phyloP scores from a whole-genome alignment of 139 green algal species.

The Chlamydomonas schloesseri region DNA sequence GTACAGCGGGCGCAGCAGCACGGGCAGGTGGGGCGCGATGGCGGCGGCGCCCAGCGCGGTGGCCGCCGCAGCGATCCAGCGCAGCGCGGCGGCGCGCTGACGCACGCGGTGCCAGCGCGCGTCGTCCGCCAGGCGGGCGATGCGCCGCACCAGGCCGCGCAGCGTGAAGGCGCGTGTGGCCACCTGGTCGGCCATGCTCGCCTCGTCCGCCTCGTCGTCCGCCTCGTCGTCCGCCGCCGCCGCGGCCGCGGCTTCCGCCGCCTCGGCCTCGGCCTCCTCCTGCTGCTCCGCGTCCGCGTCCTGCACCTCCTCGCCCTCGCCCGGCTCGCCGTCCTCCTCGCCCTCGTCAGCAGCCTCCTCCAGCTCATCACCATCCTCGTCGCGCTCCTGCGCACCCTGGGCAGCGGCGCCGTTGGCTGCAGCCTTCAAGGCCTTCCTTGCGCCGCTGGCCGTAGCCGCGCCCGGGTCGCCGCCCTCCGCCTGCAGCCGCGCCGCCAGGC shows the following conservation, averaged over 20 bases:
- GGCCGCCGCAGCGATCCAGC: constrained; percentile 81
- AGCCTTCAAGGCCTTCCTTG: too few species aligned
- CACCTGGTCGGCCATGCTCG: constrained; percentile 24
- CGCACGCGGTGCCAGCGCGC: constrained; percentile 48
- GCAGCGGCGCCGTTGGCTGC: not conserved
- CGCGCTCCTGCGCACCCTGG: not conserved
- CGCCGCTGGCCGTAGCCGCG: not conserved
- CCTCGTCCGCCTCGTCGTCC: constrained; percentile 14
- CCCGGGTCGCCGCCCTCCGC: not conserved
- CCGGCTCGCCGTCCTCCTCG: constrained; percentile 19
- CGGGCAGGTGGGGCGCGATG: constrained; percentile 72
- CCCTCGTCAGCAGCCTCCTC: constrained; percentile 4
- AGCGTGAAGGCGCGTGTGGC: constrained; percentile 66
- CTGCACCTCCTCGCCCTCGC: constrained; percentile 38
- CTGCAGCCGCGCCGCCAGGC: constrained; percentile 59
- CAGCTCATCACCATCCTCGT: constrained; percentile 1
- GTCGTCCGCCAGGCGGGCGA: constrained; percentile 80
- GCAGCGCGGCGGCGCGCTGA: constrained; percentile 78
- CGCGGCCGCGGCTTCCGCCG: not conserved
- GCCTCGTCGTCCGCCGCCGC: constrained; percentile 48
- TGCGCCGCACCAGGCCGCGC: constrained; percentile 73
- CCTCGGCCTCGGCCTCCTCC: constrained; percentile 43
- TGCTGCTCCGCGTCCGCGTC: constrained; percentile 22
- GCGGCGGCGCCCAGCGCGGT: constrained; percentile 61
- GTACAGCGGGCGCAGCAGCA: constrained; percentile 82